Conservation (phyloP, 257 asterid species). For the Solanum phureja region DNA sequence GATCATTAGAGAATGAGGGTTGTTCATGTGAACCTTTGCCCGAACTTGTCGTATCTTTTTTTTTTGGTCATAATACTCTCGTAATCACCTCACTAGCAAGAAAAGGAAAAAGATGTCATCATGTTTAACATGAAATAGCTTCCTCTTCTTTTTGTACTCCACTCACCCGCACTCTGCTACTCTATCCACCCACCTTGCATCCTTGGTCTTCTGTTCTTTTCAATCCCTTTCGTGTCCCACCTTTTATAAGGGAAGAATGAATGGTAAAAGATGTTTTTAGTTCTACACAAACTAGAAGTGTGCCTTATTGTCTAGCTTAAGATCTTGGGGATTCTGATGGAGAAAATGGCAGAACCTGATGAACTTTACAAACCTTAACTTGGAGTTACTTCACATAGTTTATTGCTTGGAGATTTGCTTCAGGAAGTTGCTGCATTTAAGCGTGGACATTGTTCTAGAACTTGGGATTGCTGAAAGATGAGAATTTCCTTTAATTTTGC, state of each 20-base stretch:
- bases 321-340: neutral
- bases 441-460: neutral
- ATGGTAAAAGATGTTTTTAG: neutral
- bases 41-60: neutral
- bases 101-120: neutral
- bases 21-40: neutral
- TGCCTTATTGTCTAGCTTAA: neutral
- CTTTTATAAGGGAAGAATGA: neutral
- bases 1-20: neutral
- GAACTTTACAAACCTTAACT: neutral
- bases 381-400: neutral
- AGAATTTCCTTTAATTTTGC: neutral
- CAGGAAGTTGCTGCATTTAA: neutral
- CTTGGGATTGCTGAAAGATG: neutral
- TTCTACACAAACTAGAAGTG: neutral
- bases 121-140: neutral
- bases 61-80: neutral
- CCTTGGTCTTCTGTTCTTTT: neutral
- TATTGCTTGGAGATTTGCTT: neutral
- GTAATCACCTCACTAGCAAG: neutral
- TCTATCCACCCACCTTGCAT: neutral
- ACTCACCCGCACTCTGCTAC: neutral
- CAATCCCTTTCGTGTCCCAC: neutral
- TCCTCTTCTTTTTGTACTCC: neutral
- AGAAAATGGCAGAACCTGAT: neutral